These are phyloP conservation scores for Sicyos edulis DNA, from an alignment of 306 rosid genomes.

Conservation along the genomic window DNA sequence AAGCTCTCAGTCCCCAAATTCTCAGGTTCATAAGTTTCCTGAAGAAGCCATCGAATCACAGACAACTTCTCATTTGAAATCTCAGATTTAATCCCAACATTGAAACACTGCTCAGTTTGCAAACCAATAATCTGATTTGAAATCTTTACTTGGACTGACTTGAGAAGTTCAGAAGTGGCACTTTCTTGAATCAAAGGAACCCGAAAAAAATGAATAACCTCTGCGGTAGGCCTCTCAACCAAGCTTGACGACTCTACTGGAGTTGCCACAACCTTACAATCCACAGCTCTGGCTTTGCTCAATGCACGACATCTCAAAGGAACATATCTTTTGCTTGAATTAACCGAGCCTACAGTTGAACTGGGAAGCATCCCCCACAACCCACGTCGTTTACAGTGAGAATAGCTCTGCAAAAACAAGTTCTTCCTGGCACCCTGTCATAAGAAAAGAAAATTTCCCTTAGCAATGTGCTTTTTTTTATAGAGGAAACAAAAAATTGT, in stretches of 20 bases:
- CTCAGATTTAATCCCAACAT: constrained; percentile 48
- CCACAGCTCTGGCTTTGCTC: constrained; percentile 43
- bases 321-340: constrained; percentile 23
- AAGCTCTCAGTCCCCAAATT: constrained; percentile 69
- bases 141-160: constrained; percentile 56
- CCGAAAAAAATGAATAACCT: constrained; percentile 59
- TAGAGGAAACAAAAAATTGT: too few species aligned
- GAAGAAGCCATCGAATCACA: constrained; percentile 75
- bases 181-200: constrained; percentile 65
- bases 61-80: constrained; percentile 45
- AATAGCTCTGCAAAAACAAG: constrained; percentile 33
- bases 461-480: not conserved
- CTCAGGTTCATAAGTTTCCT: constrained; percentile 82
- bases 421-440: constrained; percentile 50
- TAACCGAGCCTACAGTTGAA: constrained; percentile 6
- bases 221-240: constrained; percentile 40
- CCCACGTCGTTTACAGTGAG: constrained; percentile 31
- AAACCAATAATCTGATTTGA: constrained; percentile 61
- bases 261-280: constrained; percentile 39
- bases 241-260: constrained; percentile 33
- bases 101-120: constrained; percentile 71
- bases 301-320: constrained; percentile 47
- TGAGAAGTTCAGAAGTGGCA: constrained; percentile 60
- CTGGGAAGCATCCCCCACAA: constrained; percentile 38
- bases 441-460: not conserved